Evolutionary conservation across 2,329 filamentous ascomycete genomes (phyloP), one percentile per base, ranked within the genome.

Genomic region (Fusarium napiforme): DNA sequence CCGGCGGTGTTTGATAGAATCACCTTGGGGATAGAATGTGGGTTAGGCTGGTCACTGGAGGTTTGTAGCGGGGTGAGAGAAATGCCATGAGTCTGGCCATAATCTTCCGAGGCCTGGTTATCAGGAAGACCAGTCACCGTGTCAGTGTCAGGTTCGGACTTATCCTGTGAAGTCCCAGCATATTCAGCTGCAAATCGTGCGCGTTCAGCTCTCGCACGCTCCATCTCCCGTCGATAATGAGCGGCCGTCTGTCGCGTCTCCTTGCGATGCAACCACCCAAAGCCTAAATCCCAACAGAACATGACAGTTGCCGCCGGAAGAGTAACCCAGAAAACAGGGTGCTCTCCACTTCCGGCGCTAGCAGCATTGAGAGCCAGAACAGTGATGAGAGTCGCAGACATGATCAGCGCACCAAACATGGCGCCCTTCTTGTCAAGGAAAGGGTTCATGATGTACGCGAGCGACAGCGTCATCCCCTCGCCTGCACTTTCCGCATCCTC

Each of bases 361-460:
- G 87, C 85, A 5, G 92, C 92, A 57, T 94, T 94, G 34, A 93
- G 78, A 0, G 86, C 89, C 4, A 94, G 82, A 0, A 94, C 83
- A 0, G 91, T 90, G 64, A 93, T 83, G 32, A 94, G 85, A 0
- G 92, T 93, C 0, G 84, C 85, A 4, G 90, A 86, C 91, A 94
- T 93, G 62, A 94, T 84, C 9, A 89, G 71, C 0, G 86, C 89
- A 3, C 91, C 92, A 62, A 93, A 91, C 0, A 84, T 83, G 1
- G 92, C 92, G 14, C 92, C 89, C 6, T 84, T 82, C 71, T 89
- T 92, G 77, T 94, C 92, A 1, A 94, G 80, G 65, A 92, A 94
- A 0, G 92, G 92, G 71, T 94, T 93, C 87, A 94, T 88, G 75
- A 94, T 93, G 76, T 94, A 92, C 71, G 92, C 91, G 0, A 94